Base-by-base conservation (phyloP, 1,139 yeast genomes). In the Hansenula anomala region DNA sequence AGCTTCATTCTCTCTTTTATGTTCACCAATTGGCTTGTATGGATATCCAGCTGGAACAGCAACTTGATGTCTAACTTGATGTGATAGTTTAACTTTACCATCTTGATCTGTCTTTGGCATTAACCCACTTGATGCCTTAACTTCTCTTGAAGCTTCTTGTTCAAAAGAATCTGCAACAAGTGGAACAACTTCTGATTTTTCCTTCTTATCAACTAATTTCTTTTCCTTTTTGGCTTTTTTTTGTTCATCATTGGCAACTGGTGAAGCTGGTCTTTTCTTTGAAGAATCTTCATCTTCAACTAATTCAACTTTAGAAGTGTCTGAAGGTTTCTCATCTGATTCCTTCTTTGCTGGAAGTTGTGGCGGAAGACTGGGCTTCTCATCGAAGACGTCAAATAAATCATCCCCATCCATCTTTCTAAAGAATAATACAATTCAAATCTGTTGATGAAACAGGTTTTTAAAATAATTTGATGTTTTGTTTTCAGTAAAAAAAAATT, bases 31-130 rank as follows among this genome's bases (percentile, higher is more conserved):
- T 15, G 97, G 97, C 12, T 71, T 69, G 58, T 92, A 92, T 37
- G 92, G 85, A 56, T 80, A 92, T 44, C 83, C 84, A 6, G 95
- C 94, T 1, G 98, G 98, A 27, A 92, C 73, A 2, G 97, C 97
- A 13, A 92, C 98, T 62, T 92, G 97, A 65, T 92, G 98, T 61
- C 97, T 81, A 40, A 92, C 96, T 61, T 89, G 97, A 67, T 90
- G 97, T 46, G 80, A 79, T 46, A 90, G 69, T 58, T 82, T 80
- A 44, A 88, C 81, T 51, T 78, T 79, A 18, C 76, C 73, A 33
- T 69, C 73, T 29, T 66, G 51, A 3, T 64, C 56, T 20, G 67
- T 55, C 28, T 68, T 60, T 13, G 67, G 67, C 57, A 75, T 56
- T 41, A 88, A 68, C 3, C 95, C 96, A 20, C 76, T 75, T 1